A percentile compares a stretch with the other conserved stretches of the same genome.
These are phyloP conservation scores for Alternaria burnsii DNA, from an alignment of 2,329 filamentous ascomycete genomes.

Conservation along the genomic window DNA sequence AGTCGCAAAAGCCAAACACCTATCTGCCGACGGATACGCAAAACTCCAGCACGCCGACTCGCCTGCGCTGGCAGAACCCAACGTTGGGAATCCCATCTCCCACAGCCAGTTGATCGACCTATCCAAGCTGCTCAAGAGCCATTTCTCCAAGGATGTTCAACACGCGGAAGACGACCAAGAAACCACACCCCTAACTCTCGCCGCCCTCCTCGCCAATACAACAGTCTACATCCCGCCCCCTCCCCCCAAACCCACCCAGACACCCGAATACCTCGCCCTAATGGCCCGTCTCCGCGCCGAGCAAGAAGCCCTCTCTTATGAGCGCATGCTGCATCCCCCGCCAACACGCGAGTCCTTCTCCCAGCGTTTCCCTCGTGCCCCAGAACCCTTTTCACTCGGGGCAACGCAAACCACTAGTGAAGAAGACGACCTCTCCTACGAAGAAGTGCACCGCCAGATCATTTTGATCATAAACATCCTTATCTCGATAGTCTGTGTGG, in stretches of 20 bases:
- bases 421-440: constrained; percentile 71
- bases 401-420: constrained; percentile 51
- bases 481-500: constrained; percentile 82
- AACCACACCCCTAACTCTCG: constrained; percentile 60
- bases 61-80: constrained; percentile 60
- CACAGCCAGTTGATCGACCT: constrained; percentile 74
- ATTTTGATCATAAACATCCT: constrained; percentile 90
- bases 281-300: constrained; percentile 86
- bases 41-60: constrained; percentile 50
- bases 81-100: constrained; percentile 72
- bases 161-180: constrained; percentile 61
- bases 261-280: constrained; percentile 81
- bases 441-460: constrained; percentile 81
- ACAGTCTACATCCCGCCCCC: constrained; percentile 81
- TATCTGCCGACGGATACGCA: constrained; percentile 28
- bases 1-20: constrained; percentile 53
- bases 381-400: constrained; percentile 59
- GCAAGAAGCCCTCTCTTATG: constrained; percentile 83
- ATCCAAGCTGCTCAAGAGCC: constrained; percentile 61
- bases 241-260: constrained; percentile 72
- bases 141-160: constrained; percentile 11
- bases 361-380: constrained; percentile 64
- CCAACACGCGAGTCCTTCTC: constrained; percentile 66
- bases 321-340: constrained; percentile 75
- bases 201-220: constrained; percentile 75